phyloP scores from a whole-genome alignment of 2,329 filamentous ascomycete species.

The Tetracladium maxilliforme region DNA sequence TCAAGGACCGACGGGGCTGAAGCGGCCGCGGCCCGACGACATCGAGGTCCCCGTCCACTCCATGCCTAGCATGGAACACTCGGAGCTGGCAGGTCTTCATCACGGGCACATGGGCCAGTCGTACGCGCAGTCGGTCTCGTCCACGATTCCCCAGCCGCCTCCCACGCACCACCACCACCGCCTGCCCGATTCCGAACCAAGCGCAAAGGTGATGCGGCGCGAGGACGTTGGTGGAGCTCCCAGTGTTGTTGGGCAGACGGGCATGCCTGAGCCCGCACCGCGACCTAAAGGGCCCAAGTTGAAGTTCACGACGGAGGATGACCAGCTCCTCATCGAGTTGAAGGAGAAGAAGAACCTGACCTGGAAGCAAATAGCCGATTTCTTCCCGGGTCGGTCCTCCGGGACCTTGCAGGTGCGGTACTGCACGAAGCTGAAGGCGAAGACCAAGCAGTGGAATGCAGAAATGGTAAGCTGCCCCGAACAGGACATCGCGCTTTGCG shows the following conservation, averaged over 20 bases:
- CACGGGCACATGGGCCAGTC: constrained; percentile 39
- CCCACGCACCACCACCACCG: constrained; percentile 82
- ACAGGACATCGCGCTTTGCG: constrained; percentile 2
- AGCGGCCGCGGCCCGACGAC: constrained; percentile 36
- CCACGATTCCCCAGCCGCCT: no score
- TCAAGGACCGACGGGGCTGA: constrained; percentile 18
- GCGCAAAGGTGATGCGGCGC: constrained; percentile 51
- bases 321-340: constrained; percentile 72
- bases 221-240: constrained; percentile 47
- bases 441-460: constrained; percentile 85
- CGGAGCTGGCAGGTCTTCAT: constrained; percentile 23
- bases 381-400: constrained; percentile 81
- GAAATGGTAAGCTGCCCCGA: constrained; percentile 72
- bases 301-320: constrained; percentile 88
- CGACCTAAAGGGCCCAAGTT: constrained; percentile 76
- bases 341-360: constrained; percentile 92
- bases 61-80: constrained; percentile 30
- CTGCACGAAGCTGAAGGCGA: constrained; percentile 88
- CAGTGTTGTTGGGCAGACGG: constrained; percentile 74
- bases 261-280: constrained; percentile 74
- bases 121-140: no score
- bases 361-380: constrained; percentile 96
- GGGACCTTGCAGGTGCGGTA: constrained; percentile 89
- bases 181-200: constrained; percentile 57
- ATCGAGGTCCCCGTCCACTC: constrained; percentile 33